Percentiles rank a stretch among this genome's conserved stretches.
Evolutionary conservation across 106 monocot species (phyloP).

Genomic region (Platanthera guangdongensis): DNA sequence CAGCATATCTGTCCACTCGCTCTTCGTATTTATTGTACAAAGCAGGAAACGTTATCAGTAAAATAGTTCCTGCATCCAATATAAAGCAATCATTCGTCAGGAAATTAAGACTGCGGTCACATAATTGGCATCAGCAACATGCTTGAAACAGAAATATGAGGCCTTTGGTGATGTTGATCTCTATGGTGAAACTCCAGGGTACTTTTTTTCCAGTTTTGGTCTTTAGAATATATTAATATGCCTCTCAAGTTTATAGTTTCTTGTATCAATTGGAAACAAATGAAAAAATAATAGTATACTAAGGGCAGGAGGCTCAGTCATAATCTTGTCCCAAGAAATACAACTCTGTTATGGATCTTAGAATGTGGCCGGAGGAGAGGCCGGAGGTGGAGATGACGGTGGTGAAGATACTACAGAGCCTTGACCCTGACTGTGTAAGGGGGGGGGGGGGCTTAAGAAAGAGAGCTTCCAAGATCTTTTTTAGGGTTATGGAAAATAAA

Average conservation of each 20-base stretch:
- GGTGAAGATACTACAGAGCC: too few species aligned
- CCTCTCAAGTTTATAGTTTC: neutral
- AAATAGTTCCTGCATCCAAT: conserved; percentile 40
- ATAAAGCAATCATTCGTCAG: neutral
- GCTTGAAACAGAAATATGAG: neutral
- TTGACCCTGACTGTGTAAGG: too few species aligned
- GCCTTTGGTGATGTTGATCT: too few species aligned
- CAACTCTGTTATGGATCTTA: too few species aligned
- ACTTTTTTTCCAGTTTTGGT: neutral
- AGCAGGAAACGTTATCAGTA: conserved; percentile 70
- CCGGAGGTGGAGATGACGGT: too few species aligned
- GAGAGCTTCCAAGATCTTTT: too few species aligned
- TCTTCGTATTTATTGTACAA: conserved; percentile 76
- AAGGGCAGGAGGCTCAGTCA: too few species aligned
- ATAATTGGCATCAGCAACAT: neutral
- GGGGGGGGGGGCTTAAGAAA: too few species aligned
- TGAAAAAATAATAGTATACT: too few species aligned
- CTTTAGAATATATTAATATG: neutral
- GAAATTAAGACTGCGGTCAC: neutral
- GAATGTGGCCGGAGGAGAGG: too few species aligned
- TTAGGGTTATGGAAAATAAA: too few species aligned
- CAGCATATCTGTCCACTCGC: conserved; percentile 67
- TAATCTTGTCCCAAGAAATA: too few species aligned
- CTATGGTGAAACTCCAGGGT: neutral
- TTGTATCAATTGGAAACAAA: neutral